Conservation (phyloP, 2,329 filamentous ascomycete genomes). For the Venturia pyrina region DNA sequence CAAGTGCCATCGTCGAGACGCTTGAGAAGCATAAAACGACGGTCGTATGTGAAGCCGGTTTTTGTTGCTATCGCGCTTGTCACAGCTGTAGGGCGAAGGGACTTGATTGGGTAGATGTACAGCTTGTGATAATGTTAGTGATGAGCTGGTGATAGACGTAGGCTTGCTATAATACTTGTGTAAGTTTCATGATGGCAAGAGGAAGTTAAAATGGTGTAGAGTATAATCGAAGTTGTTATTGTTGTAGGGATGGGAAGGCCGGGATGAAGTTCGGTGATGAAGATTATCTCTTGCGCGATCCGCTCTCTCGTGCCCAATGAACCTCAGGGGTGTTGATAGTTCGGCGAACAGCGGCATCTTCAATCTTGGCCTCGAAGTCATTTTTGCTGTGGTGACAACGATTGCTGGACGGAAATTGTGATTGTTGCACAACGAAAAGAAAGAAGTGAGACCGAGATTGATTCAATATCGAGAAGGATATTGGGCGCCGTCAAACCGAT, state of each 20-base stretch:
- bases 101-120: slow-evolving; percentile 40
- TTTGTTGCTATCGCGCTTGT: slow-evolving; percentile 30
- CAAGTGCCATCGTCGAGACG: slow-evolving; percentile 23
- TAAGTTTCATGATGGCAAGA: slow-evolving; percentile 22
- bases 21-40: slow-evolving; percentile 32
- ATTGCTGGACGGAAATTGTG: too few relatives aligned
- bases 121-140: slow-evolving; percentile 21
- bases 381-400: too few relatives aligned
- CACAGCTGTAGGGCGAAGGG: slow-evolving; percentile 30
- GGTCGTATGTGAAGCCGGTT: slow-evolving; percentile 36
- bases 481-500: too few relatives aligned
- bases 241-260: not conserved
- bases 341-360: not conserved
- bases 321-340: too few relatives aligned
- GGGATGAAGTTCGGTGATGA: not conserved
- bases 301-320: too few relatives aligned
- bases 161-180: slow-evolving; percentile 19
- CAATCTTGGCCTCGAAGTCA: not conserved
- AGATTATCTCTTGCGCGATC: not conserved
- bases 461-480: too few relatives aligned
- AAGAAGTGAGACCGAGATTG: too few relatives aligned
- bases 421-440: too few relatives aligned
- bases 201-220: not conserved
- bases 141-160: not conserved
- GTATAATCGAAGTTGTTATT: not conserved